These are phyloP conservation scores for Lasiodiplodia sp. DNA, from an alignment of 2,329 filamentous ascomycete species.

Conservation along the genomic window DNA sequence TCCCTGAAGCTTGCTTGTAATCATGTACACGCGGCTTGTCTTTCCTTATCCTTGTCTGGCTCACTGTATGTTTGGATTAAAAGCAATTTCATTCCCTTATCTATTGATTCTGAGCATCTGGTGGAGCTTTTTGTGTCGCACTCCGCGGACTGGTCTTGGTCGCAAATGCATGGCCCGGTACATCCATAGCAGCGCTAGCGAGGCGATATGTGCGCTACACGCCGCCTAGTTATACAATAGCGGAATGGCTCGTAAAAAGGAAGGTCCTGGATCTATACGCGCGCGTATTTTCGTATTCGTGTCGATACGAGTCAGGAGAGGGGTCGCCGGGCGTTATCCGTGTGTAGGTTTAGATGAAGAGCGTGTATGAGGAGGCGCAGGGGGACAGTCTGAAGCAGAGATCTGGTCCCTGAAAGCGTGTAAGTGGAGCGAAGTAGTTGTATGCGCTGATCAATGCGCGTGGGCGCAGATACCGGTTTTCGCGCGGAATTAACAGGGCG, in stretches of 20 bases:
- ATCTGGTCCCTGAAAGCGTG: constrained; percentile 10
- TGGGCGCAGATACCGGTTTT: background rate
- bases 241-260: background rate
- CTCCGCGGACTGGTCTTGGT: background rate
- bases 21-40: background rate
- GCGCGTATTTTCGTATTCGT: constrained; percentile 14
- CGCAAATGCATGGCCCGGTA: background rate
- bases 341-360: background rate
- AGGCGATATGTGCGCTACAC: background rate
- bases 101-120: background rate
- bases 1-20: no score
- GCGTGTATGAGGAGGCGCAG: background rate
- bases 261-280: background rate
- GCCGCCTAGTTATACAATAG: background rate
- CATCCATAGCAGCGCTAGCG: background rate
- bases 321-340: background rate
- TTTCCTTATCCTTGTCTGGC: background rate
- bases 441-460: background rate
- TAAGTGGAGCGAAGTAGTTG: background rate
- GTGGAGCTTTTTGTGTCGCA: background rate
- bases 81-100: background rate
- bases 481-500: background rate
- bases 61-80: background rate
- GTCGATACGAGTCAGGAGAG: background rate
- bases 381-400: background rate